These are phyloP conservation scores for Flaveria linearis DNA, from an alignment of 129 eudicot genomes.

Conservation along the genomic window DNA sequence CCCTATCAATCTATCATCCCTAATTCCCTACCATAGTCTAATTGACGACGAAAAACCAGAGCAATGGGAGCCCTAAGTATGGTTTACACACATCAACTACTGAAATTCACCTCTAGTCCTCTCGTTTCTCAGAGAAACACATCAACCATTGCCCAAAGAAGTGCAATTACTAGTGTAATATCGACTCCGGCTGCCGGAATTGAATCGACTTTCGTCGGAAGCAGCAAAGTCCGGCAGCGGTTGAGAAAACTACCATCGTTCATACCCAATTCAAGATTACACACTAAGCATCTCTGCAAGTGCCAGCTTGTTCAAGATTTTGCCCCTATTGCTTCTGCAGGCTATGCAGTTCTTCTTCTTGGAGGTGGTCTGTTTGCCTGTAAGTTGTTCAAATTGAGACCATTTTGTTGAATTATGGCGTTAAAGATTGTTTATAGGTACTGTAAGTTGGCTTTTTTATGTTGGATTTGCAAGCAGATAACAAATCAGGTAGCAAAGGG, in stretches of 20 bases:
- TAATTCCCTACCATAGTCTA: neutral
- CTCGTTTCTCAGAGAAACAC: neutral
- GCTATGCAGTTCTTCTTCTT: constrained; percentile 47
- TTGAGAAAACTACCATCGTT: constrained; percentile 7
- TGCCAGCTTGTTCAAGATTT: constrained; percentile 44
- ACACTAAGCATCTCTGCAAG: constrained; percentile 28
- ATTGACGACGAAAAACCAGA: constrained; percentile 6
- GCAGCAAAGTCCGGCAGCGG: constrained; percentile 17
- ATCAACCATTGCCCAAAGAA: neutral
- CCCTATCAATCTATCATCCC: neutral
- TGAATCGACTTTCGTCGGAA: constrained; percentile 18
- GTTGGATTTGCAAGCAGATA: constrained; percentile 33
- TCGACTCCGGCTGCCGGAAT: constrained; percentile 23
- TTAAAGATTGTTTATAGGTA: neutral
- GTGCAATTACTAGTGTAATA: neutral
- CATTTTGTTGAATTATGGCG: too few relatives aligned
- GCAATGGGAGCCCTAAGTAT: constrained; percentile 25
- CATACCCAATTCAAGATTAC: constrained; percentile 19
- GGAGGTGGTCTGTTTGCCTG: constrained; percentile 60
- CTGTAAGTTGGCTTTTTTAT: neutral
- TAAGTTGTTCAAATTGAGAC: constrained; percentile 1
- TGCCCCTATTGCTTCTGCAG: constrained; percentile 56
- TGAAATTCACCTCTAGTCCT: constrained; percentile 19
- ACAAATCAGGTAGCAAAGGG: constrained; percentile 54
- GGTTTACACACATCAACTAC: constrained; percentile 16